These are phyloP conservation scores for Pezicula neosporulosa DNA, from an alignment of 2,329 filamentous ascomycete species.

Conservation along the genomic window DNA sequence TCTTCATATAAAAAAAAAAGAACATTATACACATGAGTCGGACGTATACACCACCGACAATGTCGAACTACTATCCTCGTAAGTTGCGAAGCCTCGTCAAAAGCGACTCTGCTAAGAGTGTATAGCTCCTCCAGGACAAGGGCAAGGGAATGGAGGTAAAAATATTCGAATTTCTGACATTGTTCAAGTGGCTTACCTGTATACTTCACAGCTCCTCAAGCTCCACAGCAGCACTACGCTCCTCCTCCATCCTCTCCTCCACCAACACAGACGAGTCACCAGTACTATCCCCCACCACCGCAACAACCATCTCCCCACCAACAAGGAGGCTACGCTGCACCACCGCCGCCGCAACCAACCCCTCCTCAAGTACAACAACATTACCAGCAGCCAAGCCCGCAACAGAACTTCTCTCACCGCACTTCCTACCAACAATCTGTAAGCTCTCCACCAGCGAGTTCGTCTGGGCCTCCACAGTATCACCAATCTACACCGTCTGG, in stretches of 20 bases:
- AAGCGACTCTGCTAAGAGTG: constrained; percentile 13
- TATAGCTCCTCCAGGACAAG: constrained; percentile 25
- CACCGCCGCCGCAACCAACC: constrained; percentile 21
- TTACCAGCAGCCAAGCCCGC: constrained; percentile 12
- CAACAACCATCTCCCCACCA: constrained; percentile 22
- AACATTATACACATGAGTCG: not conserved
- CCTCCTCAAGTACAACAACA: constrained; percentile 21
- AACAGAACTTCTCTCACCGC: constrained; percentile 27
- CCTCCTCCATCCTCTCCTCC: constrained; percentile 26
- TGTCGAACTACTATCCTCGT: constrained; percentile 32
- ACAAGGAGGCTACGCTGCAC: constrained; percentile 16
- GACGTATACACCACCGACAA: constrained; percentile 5
- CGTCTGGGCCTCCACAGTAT: constrained; percentile 5
- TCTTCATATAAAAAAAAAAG: not conserved
- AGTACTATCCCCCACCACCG: constrained; percentile 31
- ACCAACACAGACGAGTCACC: constrained; percentile 22
- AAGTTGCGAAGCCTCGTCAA: constrained; percentile 14
- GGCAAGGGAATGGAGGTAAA: constrained; percentile 20
- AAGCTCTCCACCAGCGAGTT: constrained; percentile 1
- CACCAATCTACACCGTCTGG: constrained; percentile 17
- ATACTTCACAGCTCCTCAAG: constrained; percentile 1
- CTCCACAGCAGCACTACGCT: constrained; percentile 22
- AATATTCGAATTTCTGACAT: not conserved
- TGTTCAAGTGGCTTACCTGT: not conserved
- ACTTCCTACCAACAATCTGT: constrained; percentile 24